A percentile compares a stretch with the other conserved stretches of the same genome.
Evolutionary conservation across 169 alveolate genomes (phyloP).

Genomic region (Toxoplasma gondii): DNA sequence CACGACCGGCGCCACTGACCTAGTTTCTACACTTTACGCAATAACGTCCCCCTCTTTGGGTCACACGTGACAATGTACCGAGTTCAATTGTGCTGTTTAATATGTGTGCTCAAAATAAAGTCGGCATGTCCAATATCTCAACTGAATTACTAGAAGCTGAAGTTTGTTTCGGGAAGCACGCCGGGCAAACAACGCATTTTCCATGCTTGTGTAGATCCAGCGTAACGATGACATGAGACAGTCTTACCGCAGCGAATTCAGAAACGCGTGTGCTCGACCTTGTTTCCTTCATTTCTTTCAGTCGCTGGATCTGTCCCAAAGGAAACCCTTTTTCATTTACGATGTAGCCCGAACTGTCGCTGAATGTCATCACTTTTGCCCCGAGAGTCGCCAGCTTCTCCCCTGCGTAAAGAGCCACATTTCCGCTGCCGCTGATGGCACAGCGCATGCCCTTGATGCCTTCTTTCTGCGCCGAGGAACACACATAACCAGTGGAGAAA

Average conservation of each 20-base stretch:
- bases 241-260: slow-evolving; percentile 70
- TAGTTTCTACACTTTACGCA: no score
- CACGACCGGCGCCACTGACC: not conserved
- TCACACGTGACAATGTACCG: no score
- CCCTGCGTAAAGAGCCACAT: slow-evolving; percentile 86
- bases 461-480: slow-evolving; percentile 20
- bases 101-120: no score
- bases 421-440: slow-evolving; percentile 86
- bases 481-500: not conserved
- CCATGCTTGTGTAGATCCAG: no score
- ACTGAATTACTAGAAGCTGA: no score
- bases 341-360: slow-evolving; percentile 82
- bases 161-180: no score
- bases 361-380: slow-evolving; percentile 81
- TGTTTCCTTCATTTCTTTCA: slow-evolving; percentile 76
- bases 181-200: no score
- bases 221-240: no score
- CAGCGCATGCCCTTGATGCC: slow-evolving; percentile 77
- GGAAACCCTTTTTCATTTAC: slow-evolving; percentile 81
- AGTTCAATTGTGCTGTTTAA: no score
- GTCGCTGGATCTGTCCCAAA: slow-evolving; percentile 69
- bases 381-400: slow-evolving; percentile 82
- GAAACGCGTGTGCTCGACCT: slow-evolving; percentile 70
- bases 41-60: no score
- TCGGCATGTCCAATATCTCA: no score